phyloP scores from a whole-genome alignment of 192 early-diverging fungal genomes.

The Rhizoclosmatium globosum region DNA sequence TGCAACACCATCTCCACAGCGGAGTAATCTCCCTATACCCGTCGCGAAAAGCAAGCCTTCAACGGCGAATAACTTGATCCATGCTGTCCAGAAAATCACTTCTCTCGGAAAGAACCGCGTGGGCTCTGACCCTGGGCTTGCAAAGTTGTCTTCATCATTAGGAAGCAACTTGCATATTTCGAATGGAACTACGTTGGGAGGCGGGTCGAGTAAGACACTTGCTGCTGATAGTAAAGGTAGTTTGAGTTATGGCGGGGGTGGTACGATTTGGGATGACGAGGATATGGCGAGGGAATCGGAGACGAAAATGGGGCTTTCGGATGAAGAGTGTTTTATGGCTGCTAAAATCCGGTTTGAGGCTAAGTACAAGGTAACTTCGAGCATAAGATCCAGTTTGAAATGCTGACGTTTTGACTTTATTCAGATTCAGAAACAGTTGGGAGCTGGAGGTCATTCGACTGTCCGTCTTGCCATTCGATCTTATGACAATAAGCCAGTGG shows the following conservation, averaged over 20 bases:
- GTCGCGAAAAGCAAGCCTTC: conserved; percentile 16
- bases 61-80: conserved; percentile 15
- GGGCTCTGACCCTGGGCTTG: conserved; percentile 21
- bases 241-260: not conserved
- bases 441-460: conserved; percentile 62
- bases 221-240: not conserved
- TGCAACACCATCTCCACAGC: not conserved
- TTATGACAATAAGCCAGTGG: conserved; percentile 39
- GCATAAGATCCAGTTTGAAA: not conserved
- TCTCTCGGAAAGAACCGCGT: conserved; percentile 12
- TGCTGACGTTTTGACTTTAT: not conserved
- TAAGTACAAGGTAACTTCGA: conserved; percentile 21
- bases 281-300: conserved; percentile 26
- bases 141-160: not conserved
- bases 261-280: conserved; percentile 30
- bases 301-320: conserved; percentile 10
- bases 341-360: conserved; percentile 35
- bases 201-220: conserved; percentile 17
- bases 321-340: conserved; percentile 28
- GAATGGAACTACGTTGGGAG: not conserved
- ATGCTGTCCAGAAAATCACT: conserved; percentile 21
- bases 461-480: conserved; percentile 50
- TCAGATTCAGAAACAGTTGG: conserved; percentile 49
- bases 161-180: not conserved
- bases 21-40: conserved; percentile 5